Evolutionary conservation across 2,329 filamentous ascomycete genomes (phyloP), one percentile per base, ranked within the genome.

Genomic region (Pyricularia pennisetigena): DNA sequence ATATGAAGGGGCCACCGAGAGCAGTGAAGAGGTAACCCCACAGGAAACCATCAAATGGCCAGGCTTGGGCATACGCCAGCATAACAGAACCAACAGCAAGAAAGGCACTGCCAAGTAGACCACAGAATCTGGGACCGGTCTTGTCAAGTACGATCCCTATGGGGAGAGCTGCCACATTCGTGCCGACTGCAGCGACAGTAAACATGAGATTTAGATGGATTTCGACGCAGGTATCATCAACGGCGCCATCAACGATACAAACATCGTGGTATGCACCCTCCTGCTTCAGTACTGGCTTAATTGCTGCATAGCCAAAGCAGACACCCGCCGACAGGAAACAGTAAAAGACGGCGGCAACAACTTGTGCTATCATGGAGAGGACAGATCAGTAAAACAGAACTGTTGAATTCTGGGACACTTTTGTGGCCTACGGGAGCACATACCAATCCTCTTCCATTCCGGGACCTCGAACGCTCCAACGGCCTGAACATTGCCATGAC

Each of bases 191-290:
- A 14, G 93, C 93, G 59, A 93, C 85, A 6, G 93, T 96, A 82
- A 97, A 97, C 91, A 97, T 97, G 72, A 97, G 81, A 76, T 97
- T 97, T 68, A 97, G 84, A 69, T 83, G 83, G 67, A 88, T 86
- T 74, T 87, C 86, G 69, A 82, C 79, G 75, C 78, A 85, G n/a
- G 76, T 80, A 30, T 82, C 74, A 20, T 73, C 73, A n/a, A 74
- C 75, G 61, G 75, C 71, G 49, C n/a, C 57, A 20, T 30, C 57
- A 23, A 66, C 63, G 10, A 67, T 66, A 74, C 92, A 95, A 41
- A 82, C 78, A 66, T 91, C 82, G 59, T 82, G 82, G 76, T 93
- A 94, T 10, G 91, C 89, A 2, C 88, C 88, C 75, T 93, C 89
- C 14, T 82, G 78, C 70, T 94, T 90, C 29, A 96, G 82, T 9